These are phyloP conservation scores for Amphichorda felina DNA, from an alignment of 2,329 filamentous ascomycete genomes.

Conservation along the genomic window DNA sequence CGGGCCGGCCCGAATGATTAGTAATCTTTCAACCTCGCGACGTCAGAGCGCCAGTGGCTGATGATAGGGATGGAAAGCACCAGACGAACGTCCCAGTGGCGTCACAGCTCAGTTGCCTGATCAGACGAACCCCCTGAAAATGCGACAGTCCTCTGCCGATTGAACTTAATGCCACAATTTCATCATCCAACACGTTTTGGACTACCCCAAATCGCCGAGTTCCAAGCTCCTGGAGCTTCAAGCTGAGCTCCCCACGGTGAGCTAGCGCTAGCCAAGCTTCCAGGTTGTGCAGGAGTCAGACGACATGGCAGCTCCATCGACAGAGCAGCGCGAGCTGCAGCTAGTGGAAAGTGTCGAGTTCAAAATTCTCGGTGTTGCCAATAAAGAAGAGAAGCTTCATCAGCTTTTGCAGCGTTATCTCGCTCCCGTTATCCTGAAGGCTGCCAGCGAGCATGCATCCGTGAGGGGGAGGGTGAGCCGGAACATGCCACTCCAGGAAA, in stretches of 20 bases:
- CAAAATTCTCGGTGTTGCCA: conserved; percentile 65
- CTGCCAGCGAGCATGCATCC: conserved; percentile 65
- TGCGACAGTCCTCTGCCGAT: background rate
- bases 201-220: too few relatives aligned
- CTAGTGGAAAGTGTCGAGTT: conserved; percentile 80
- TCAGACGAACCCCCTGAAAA: background rate
- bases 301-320: conserved; percentile 19
- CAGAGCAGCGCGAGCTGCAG: conserved; percentile 62
- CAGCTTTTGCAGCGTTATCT: conserved; percentile 68
- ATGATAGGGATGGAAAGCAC: too few relatives aligned
- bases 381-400: conserved; percentile 75
- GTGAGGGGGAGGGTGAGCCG: conserved; percentile 67
- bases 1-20: too few relatives aligned
- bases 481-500: too few relatives aligned
- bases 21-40: too few relatives aligned
- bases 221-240: background rate
- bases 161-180: background rate
- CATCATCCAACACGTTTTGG: too few relatives aligned
- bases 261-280: background rate
- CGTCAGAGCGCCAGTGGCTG: too few relatives aligned
- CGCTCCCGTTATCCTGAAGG: conserved; percentile 72
- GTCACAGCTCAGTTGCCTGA: background rate
- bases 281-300: background rate
- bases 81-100: background rate
- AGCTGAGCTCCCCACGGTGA: background rate